Evolutionary conservation across 768 basidiomycete genomes (phyloP), one percentile per base, ranked within the genome.

Genomic region (Termitomyces titanicus): DNA sequence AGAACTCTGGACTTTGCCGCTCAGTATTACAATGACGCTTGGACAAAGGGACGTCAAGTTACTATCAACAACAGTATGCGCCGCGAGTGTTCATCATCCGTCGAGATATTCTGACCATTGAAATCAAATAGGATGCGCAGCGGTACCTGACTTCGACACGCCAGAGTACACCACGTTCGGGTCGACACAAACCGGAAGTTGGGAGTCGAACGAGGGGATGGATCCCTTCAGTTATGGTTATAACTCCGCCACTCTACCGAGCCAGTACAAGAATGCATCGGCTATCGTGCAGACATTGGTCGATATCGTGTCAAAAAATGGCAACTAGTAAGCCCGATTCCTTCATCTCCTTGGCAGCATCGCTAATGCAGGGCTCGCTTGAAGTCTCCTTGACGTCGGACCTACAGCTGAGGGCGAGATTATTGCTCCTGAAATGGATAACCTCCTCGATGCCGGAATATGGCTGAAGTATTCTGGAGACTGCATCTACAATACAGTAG

Each of bases 121-220:
- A 4, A n/a, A 31, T 34, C 15, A 12, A 8, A 29, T 47, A 81
- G 79, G 79, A 8, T 81, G 81, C 55, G 77, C 75, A 24, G 72
- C 72, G 9, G 72, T 75, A 0, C 78, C 80, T 0, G 80, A 83
- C 53, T 82, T 81, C 55, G 76, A 78, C 53, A 82, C 82, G 0
- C 81, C 83, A 0, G 83, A 84, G 58, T 83, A 82, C 53, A 70
- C 72, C 1, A 67, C 68, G 1, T 83, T 80, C 38, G 74, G 73
- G 15, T 72, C 77, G 5, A 71, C 78, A 22, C 78, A 80, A 25
- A 71, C 76, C 0, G 65, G 66, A 22, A 74, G 69, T 33, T 85
- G 83, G 84, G 83, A 85, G 61, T 81, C 76, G 11, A 80, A 68
- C 33, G 84, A 83, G 57, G 83, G 82, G 25, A 77, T 85, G 72